Conservation (phyloP, 352 stramenopile species). For the Thalassiosira hispida region DNA sequence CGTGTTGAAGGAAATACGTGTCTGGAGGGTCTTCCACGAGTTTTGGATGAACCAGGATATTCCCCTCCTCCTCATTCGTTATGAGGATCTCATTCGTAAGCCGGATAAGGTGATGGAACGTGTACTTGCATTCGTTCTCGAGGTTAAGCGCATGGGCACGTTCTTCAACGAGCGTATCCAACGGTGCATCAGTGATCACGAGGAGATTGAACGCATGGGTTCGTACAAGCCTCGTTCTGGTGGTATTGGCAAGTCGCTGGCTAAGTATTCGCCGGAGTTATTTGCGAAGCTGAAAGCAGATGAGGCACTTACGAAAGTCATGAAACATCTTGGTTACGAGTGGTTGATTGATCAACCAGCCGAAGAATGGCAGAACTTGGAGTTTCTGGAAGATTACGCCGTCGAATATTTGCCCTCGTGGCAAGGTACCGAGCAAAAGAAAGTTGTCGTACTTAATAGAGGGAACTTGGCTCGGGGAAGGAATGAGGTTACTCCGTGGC, state of each 20-base stretch:
- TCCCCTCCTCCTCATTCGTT: conserved; percentile 75
- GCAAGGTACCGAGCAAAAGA: not conserved
- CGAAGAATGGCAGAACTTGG: conserved; percentile 36
- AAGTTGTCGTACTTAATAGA: conserved; percentile 32
- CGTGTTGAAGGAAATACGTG: conserved; percentile 71
- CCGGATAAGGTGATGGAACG: conserved; percentile 64
- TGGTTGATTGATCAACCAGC: conserved; percentile 32
- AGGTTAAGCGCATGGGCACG: conserved; percentile 64
- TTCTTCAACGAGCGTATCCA: conserved; percentile 65
- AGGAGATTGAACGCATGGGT: conserved; percentile 69
- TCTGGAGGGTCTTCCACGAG: conserved; percentile 77
- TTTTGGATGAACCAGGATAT: conserved; percentile 70
- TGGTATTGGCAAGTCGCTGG: conserved; percentile 49
- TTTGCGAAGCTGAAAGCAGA: conserved; percentile 42
- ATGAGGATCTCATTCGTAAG: conserved; percentile 79
- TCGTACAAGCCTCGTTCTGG: conserved; percentile 75
- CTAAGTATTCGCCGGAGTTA: conserved; percentile 48
- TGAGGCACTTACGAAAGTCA: conserved; percentile 13
- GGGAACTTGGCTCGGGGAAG: conserved; percentile 30
- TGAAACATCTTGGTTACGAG: conserved; percentile 35
- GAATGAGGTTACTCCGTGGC: conserved; percentile 31
- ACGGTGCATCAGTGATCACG: conserved; percentile 57
- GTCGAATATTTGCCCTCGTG: conserved; percentile 23
- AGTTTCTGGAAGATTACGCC: conserved; percentile 23
- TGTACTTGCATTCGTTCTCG: conserved; percentile 63